phyloP scores from a whole-genome alignment of 257 asterid genomes.

The Nicotiana tomentosiformis region DNA sequence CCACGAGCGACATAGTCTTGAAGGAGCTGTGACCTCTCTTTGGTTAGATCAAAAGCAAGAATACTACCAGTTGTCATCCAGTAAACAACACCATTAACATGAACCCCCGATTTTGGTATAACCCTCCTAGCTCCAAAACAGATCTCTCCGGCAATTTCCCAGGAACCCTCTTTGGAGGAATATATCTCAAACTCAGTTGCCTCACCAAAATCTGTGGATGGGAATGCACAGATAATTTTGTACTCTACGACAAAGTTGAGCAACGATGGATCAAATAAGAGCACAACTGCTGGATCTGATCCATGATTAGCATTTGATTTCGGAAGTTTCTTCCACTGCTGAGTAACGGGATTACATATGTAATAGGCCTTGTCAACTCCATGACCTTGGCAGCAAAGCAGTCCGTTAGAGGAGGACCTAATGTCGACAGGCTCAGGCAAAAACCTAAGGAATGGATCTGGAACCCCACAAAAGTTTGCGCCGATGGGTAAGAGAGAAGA shows the following conservation, averaged over 20 bases:
- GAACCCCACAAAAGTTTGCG: slow-evolving; percentile 38
- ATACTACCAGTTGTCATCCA: slow-evolving; percentile 23
- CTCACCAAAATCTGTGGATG: slow-evolving; percentile 41
- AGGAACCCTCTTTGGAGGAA: slow-evolving; percentile 37
- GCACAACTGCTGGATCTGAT: slow-evolving; percentile 23
- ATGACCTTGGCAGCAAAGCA: slow-evolving; percentile 41
- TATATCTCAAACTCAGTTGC: slow-evolving; percentile 53
- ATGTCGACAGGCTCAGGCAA: slow-evolving; percentile 45
- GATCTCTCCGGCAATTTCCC: slow-evolving; percentile 47
- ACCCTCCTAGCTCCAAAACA: slow-evolving; percentile 22
- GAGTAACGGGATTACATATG: slow-evolving; percentile 43
- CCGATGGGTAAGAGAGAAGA: slow-evolving; percentile 27
- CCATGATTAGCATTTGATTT: slow-evolving; percentile 46
- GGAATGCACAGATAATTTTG: slow-evolving; percentile 41
- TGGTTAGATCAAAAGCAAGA: slow-evolving; percentile 34
- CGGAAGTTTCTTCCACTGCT: slow-evolving; percentile 44
- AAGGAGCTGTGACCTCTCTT: slow-evolving; percentile 33
- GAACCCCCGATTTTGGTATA: slow-evolving; percentile 27
- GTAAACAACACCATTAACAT: slow-evolving; percentile 35
- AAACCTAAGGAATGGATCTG: slow-evolving; percentile 39
- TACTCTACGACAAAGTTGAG: slow-evolving; percentile 42
- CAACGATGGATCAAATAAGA: slow-evolving; percentile 39
- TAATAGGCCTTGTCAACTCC: slow-evolving; percentile 31
- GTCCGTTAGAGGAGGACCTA: slow-evolving; percentile 46
- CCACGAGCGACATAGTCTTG: background rate